Conservation (phyloP, 352 stramenopile species). For the Phytophthora sojae region DNA sequence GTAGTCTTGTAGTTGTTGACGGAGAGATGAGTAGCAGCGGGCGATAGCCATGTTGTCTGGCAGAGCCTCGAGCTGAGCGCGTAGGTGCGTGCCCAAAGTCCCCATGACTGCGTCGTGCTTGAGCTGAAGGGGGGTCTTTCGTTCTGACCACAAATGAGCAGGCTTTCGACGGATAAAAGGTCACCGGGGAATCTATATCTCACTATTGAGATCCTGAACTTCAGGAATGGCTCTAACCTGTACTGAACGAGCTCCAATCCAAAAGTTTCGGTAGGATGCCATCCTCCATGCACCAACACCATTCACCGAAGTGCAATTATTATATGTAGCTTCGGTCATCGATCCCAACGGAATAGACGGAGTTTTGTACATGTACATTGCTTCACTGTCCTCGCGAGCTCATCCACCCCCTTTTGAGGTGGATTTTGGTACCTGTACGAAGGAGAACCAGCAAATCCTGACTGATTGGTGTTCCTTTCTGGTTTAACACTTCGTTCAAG, state of each 20-base stretch:
- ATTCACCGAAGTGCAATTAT: too few species aligned
- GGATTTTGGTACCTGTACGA: conserved; percentile 13
- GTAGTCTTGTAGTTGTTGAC: not conserved
- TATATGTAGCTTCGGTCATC: too few species aligned
- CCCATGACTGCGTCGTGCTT: not conserved
- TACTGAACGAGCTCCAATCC: too few species aligned
- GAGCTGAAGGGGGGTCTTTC: not conserved
- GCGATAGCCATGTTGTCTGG: not conserved
- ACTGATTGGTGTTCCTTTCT: conserved; percentile 9
- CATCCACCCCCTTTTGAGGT: not conserved
- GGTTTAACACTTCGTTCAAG: not conserved
- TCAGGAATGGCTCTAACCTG: too few species aligned
- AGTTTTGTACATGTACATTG: too few species aligned
- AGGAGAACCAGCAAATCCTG: conserved; percentile 21
- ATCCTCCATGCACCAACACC: too few species aligned
- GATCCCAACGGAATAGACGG: too few species aligned
- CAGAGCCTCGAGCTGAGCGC: not conserved
- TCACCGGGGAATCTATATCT: not conserved
- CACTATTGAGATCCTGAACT: too few species aligned
- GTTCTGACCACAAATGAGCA: not conserved
- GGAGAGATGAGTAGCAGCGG: not conserved
- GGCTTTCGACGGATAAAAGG: not conserved
- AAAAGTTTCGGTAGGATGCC: too few species aligned
- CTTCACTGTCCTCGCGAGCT: not conserved
- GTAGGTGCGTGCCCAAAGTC: not conserved